phyloP scores from a whole-genome alignment of 164 flowering plant species.

The Chimonanthus praecox region DNA sequence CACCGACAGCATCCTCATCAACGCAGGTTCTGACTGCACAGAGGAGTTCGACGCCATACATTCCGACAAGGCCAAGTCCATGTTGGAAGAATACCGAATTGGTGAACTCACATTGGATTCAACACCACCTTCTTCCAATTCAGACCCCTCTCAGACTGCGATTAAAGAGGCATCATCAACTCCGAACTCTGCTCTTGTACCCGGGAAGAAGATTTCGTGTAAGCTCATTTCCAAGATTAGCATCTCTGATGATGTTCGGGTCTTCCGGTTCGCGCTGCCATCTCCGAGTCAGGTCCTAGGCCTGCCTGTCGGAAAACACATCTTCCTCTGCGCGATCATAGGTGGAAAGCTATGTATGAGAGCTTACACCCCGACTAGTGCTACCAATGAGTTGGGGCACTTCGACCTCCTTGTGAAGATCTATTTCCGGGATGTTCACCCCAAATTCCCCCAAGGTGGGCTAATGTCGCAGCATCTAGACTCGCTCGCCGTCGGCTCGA shows the following conservation, averaged over 20 bases:
- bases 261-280: constrained; percentile 73
- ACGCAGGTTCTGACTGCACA: constrained; percentile 91
- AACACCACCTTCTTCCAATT: constrained; percentile 64
- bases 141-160: constrained; percentile 32
- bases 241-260: constrained; percentile 66
- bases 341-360: constrained; percentile 77
- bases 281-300: constrained; percentile 64
- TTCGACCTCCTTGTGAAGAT: constrained; percentile 78
- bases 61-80: constrained; percentile 81
- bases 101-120: constrained; percentile 55
- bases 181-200: constrained; percentile 39
- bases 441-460: constrained; percentile 83
- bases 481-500: constrained; percentile 46
- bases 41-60: constrained; percentile 97
- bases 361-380: constrained; percentile 80
- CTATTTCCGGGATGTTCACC: constrained; percentile 64
- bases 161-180: constrained; percentile 38
- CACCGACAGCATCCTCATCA: constrained; percentile 87
- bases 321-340: constrained; percentile 61
- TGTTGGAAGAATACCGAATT: constrained; percentile 65
- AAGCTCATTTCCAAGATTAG: constrained; percentile 50
- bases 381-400: constrained; percentile 57
- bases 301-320: constrained; percentile 83
- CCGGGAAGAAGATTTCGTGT: constrained; percentile 62
- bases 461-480: constrained; percentile 79